Evolutionary conservation across 768 basidiomycete species (phyloP), one percentile per base, ranked within the genome.

Genomic region (Amyloporia xantha): DNA sequence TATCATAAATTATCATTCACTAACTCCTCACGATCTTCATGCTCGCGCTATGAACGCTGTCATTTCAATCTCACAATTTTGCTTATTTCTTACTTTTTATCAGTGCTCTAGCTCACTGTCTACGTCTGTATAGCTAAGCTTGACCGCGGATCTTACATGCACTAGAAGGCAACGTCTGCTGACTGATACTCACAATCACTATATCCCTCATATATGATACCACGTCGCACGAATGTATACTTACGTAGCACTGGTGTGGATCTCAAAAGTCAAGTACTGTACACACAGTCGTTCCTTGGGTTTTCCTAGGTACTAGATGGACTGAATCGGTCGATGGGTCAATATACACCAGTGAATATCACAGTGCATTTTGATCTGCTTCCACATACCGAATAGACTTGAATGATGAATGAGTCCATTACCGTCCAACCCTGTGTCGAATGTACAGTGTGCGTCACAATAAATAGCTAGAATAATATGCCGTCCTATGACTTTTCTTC

Each of bases 401-500:
- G n/a, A n/a, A n/a, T n/a, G n/a, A n/a, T n/a, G n/a, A n/a, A n/a
- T n/a, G n/a, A n/a, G n/a, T n/a, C n/a, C n/a, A n/a, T n/a, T n/a
- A n/a, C n/a, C n/a, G n/a, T n/a, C n/a, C n/a, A n/a, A n/a, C n/a
- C n/a, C n/a, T n/a, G n/a, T n/a, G n/a, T n/a, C n/a, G n/a, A n/a
- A n/a, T n/a, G 15, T 33, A 33, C 15, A 33, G 9, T 33, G 30
- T 33, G 15, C 15, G 30, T 15, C 15, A 33, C 30, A 15, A 33
- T 33, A 33, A 33, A 33, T 33, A 33, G 30, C 15, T 33, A 7
- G 30, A n/a, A n/a, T 33, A 15, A 33, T 47, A 28, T 39, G 24
- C 11, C 35, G 23, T 45, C 43, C 24, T 26, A 6, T 37, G 20
- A 33, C 42, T 40, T n/a, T 23, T 46, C 56, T 47, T 66, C 66